phyloP scores from a whole-genome alignment of 2,329 filamentous ascomycete species.

The Stagonosporopsis vannaccii region DNA sequence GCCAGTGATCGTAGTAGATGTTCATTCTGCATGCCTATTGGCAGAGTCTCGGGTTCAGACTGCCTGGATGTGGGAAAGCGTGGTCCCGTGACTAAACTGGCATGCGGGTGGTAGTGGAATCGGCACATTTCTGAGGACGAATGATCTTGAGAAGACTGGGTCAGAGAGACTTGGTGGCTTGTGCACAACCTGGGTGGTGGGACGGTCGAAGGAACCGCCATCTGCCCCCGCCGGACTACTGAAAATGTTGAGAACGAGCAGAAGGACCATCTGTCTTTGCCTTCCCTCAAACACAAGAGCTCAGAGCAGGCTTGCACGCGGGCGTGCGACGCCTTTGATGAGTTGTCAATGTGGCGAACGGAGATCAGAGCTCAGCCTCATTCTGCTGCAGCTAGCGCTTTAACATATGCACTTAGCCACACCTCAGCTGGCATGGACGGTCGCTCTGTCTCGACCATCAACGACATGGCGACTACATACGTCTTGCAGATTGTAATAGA shows the following conservation, averaged over 20 bases:
- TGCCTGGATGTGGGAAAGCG: slow-evolving; percentile 29
- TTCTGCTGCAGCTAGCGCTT: slow-evolving; percentile 29
- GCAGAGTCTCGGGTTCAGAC: slow-evolving; percentile 22
- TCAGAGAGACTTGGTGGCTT: slow-evolving; percentile 40
- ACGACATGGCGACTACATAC: slow-evolving; percentile 11
- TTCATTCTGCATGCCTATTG: slow-evolving; percentile 33
- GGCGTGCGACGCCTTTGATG: slow-evolving; percentile 34
- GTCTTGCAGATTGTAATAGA: slow-evolving; percentile 13
- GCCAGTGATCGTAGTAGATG: slow-evolving; percentile 29
- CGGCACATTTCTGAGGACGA: slow-evolving; percentile 38
- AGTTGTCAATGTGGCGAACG: slow-evolving; percentile 43
- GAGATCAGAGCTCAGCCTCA: slow-evolving; percentile 45
- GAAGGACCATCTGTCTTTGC: slow-evolving; percentile 23
- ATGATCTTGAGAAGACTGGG: slow-evolving; percentile 39
- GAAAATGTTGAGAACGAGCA: slow-evolving; percentile 34
- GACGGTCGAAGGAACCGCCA: slow-evolving; percentile 27
- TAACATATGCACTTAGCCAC: slow-evolving; percentile 40
- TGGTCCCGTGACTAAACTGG: slow-evolving; percentile 39
- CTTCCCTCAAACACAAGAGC: slow-evolving; percentile 5
- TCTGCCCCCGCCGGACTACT: slow-evolving; percentile 27
- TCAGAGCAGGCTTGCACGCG: slow-evolving; percentile 10
- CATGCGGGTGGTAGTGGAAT: slow-evolving; percentile 33
- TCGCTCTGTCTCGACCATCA: slow-evolving; percentile 29
- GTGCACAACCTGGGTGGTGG: slow-evolving; percentile 38
- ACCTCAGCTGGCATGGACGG: slow-evolving; percentile 40